Conservation (phyloP, 2,329 filamentous ascomycete genomes). For the Aspergillus calidoustus region DNA sequence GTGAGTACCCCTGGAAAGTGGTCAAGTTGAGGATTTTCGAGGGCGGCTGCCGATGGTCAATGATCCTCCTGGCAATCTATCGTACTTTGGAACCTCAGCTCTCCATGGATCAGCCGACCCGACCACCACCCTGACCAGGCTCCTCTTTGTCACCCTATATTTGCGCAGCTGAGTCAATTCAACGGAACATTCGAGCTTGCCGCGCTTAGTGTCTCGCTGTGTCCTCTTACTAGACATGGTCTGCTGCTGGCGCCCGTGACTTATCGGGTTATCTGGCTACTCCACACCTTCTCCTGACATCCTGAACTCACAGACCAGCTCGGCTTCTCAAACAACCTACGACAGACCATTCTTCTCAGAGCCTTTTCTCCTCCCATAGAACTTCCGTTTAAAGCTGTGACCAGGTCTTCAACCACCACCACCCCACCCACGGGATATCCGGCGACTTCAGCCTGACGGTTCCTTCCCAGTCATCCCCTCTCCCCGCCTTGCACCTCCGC, state of each 20-base stretch:
- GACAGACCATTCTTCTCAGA: neutral
- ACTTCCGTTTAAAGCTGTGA: neutral
- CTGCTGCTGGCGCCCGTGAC: slow-evolving; percentile 8
- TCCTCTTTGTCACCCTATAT: neutral
- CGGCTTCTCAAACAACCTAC: neutral
- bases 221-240: neutral
- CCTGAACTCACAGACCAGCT: slow-evolving; percentile 5
- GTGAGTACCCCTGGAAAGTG: neutral
- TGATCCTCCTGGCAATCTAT: neutral
- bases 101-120: slow-evolving; percentile 15
- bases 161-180: neutral
- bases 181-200: neutral
- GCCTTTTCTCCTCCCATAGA: neutral
- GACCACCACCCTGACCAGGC: neutral
- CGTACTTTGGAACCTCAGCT: neutral
- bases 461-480: slow-evolving; percentile 6
- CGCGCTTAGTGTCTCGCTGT: neutral
- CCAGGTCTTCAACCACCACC: neutral
- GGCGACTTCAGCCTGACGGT: slow-evolving; percentile 1
- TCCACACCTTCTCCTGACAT: slow-evolving; percentile 10
- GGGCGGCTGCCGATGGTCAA: neutral
- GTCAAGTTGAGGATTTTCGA: neutral
- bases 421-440: neutral
- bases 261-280: slow-evolving; percentile 5
- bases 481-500: slow-evolving; percentile 15